These are phyloP conservation scores for Strobilomyces dryophilus DNA, from an alignment of 768 basidiomycete genomes.

Conservation along the genomic window DNA sequence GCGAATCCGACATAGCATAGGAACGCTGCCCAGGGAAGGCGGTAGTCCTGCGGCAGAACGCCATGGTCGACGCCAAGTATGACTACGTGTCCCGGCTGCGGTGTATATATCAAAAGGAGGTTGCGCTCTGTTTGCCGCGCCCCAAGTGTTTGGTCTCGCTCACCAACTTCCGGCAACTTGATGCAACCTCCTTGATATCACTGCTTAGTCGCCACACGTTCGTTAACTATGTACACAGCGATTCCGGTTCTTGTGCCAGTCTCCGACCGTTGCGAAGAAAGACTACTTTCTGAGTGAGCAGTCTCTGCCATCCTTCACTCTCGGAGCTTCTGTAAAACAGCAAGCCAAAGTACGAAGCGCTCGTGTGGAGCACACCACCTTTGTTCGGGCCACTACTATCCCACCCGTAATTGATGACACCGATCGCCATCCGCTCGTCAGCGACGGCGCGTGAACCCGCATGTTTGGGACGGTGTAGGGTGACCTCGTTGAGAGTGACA, in stretches of 20 bases:
- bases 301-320: constrained; percentile 6
- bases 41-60: constrained; percentile 25
- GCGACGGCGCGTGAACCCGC: not conserved
- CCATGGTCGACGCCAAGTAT: constrained; percentile 23
- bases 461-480: not conserved
- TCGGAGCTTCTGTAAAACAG: constrained; percentile 7
- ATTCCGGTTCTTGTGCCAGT: constrained; percentile 5
- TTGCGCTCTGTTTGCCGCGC: constrained; percentile 15
- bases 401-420: constrained; percentile 21
- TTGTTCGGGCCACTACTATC: not conserved
- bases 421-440: constrained; percentile 10
- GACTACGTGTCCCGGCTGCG: constrained; percentile 14
- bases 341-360: constrained; percentile 16
- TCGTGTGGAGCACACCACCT: constrained; percentile 4
- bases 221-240: constrained; percentile 2
- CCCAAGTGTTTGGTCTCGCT: not conserved
- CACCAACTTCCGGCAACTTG: too few species aligned
- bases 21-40: constrained; percentile 20
- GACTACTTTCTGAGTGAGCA: constrained; percentile 15
- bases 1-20: constrained; percentile 19
- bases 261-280: constrained; percentile 8
- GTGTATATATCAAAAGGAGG: constrained; percentile 1
- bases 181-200: too few species aligned
- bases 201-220: too few species aligned
- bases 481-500: constrained; percentile 7